Conservation (phyloP, 371 early-diverging fungal species). For the Saksenaea oblongispora region DNA sequence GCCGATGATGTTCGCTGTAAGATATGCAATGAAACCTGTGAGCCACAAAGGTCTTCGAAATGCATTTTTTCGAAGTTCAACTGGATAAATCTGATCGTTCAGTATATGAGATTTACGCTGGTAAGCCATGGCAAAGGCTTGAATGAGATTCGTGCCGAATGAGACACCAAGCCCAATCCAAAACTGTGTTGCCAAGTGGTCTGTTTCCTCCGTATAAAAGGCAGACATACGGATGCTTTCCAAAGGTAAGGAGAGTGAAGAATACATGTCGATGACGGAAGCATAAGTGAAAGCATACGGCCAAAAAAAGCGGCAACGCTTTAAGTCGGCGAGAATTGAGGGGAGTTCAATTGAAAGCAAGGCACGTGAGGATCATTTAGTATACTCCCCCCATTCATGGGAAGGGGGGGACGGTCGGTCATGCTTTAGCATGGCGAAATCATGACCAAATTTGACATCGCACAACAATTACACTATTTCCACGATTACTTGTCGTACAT, state of each 20-base stretch:
- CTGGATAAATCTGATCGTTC: constrained; percentile 56
- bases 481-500: no score
- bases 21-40: constrained; percentile 59
- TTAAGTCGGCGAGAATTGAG: constrained; percentile 3
- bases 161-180: constrained; percentile 49
- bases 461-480: not conserved
- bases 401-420: not conserved
- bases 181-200: constrained; percentile 18
- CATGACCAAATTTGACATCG: not conserved
- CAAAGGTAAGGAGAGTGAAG: not conserved
- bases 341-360: constrained; percentile 1
- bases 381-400: not conserved
- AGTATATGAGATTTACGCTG: constrained; percentile 71
- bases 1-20: constrained; percentile 70
- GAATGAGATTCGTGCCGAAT: constrained; percentile 42
- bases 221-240: not conserved
- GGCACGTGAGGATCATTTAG: constrained; percentile 1
- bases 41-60: constrained; percentile 45
- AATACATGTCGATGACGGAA: constrained; percentile 2
- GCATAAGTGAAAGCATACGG: constrained; percentile 1
- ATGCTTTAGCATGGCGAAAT: not conserved
- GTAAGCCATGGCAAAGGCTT: constrained; percentile 70
- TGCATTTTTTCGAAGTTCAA: constrained; percentile 52
- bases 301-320: not conserved
- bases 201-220: not conserved